These are phyloP conservation scores for Polytolypa hystricis DNA, from an alignment of 2,329 filamentous ascomycete genomes.

Conservation along the genomic window DNA sequence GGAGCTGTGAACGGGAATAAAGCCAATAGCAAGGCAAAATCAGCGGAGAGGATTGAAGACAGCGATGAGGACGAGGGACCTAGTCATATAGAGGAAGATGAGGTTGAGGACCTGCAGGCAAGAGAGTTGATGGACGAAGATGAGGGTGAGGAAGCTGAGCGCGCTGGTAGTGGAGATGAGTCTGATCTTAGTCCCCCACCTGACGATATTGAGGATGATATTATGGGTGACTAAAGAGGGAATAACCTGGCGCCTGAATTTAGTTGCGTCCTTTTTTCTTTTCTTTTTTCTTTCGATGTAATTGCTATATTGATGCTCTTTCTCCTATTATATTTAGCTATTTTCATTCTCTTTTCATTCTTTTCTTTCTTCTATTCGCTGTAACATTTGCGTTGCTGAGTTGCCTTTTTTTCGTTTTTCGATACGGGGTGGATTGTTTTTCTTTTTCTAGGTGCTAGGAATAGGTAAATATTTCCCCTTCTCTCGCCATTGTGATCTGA, in stretches of 20 bases:
- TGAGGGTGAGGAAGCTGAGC: conserved; percentile 17
- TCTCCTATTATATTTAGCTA: background rate
- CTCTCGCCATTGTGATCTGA: no score
- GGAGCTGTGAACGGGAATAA: conserved; percentile 23
- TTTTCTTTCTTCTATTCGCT: background rate
- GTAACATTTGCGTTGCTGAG: no score
- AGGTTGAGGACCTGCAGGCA: conserved; percentile 29
- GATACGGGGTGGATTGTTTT: no score
- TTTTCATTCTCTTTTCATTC: background rate
- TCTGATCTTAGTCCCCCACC: conserved; percentile 13
- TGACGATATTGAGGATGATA: conserved; percentile 29
- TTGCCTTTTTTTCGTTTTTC: no score
- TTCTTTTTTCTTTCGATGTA: background rate
- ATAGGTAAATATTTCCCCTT: no score
- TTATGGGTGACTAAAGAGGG: conserved; percentile 35
- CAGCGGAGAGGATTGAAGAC: conserved; percentile 34
- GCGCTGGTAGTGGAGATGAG: conserved; percentile 8
- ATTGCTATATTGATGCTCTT: background rate
- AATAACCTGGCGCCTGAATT: background rate
- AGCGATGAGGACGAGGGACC: conserved; percentile 26
- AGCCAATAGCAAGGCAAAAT: conserved; percentile 18
- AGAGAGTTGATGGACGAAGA: conserved; percentile 27
- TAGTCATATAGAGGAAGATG: conserved; percentile 28
- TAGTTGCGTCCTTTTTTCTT: background rate
- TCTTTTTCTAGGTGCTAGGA: no score